These are phyloP conservation scores for Tilletia setariae DNA, from an alignment of 1,284 basidiomycete genomes.

Conservation along the genomic window DNA sequence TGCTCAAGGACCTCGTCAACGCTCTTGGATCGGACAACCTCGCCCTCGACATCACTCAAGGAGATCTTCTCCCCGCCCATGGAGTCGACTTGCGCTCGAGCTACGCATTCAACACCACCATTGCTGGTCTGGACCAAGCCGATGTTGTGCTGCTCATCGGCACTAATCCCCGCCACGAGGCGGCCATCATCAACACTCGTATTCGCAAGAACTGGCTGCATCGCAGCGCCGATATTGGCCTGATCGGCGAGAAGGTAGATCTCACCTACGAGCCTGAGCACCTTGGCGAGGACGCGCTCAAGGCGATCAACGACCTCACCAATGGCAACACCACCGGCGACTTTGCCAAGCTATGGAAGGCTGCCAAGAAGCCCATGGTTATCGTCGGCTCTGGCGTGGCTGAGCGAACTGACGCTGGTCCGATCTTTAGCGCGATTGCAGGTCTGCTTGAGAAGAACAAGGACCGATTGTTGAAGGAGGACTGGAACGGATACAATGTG, in stretches of 20 bases:
- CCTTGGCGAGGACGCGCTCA: slow-evolving; percentile 70
- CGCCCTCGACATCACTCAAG: slow-evolving; percentile 71
- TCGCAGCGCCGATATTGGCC: slow-evolving; percentile 75
- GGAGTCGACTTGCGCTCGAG: slow-evolving; percentile 90
- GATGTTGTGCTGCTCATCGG: slow-evolving; percentile 92
- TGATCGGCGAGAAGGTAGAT: slow-evolving; percentile 87
- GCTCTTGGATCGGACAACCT: slow-evolving; percentile 93
- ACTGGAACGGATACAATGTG: slow-evolving; percentile 94
- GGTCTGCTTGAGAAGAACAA: slow-evolving; percentile 69
- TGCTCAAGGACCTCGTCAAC: slow-evolving; percentile 91
- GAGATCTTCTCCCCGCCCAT: slow-evolving; percentile 66
- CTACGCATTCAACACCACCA: slow-evolving; percentile 95
- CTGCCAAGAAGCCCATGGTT: slow-evolving; percentile 88
- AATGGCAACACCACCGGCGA: slow-evolving; percentile 62
- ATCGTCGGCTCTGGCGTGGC: slow-evolving; percentile 83
- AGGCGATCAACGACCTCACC: slow-evolving; percentile 76
- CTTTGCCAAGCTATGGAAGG: slow-evolving; percentile 83
- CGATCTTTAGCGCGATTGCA: slow-evolving; percentile 73
- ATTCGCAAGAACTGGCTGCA: slow-evolving; percentile 92
- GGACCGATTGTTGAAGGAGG: slow-evolving; percentile 69
- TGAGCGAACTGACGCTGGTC: slow-evolving; percentile 82
- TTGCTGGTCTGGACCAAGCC: slow-evolving; percentile 84
- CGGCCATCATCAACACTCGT: slow-evolving; percentile 92
- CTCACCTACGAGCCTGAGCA: slow-evolving; percentile 91
- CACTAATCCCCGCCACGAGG: slow-evolving; percentile 96